These are phyloP conservation scores for Ophiognomonia clavigignenti-juglandacearum DNA, from an alignment of 2,329 filamentous ascomycete species.

Conservation along the genomic window DNA sequence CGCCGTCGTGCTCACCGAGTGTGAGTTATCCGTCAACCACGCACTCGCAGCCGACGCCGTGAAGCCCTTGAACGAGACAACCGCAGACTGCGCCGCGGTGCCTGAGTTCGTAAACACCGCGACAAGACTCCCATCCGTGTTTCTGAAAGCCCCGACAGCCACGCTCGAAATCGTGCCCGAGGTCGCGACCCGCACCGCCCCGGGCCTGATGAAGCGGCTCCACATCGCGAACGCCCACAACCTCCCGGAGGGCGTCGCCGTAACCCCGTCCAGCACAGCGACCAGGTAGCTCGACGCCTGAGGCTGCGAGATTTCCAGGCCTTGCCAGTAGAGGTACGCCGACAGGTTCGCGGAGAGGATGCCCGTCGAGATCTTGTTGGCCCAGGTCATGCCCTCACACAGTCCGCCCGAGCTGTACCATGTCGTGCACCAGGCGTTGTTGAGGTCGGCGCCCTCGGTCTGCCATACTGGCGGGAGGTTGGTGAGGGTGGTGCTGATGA, in stretches of 20 bases:
- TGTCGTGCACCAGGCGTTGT: constrained; percentile 31
- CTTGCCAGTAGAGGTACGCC: constrained; percentile 43
- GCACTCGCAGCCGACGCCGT: constrained; percentile 23
- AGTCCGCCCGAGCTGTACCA: constrained; percentile 37
- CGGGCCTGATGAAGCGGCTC: constrained; percentile 26
- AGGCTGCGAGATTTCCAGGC: constrained; percentile 22
- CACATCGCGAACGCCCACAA: constrained; percentile 27
- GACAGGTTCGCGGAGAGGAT: constrained; percentile 37
- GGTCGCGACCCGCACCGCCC: constrained; percentile 22
- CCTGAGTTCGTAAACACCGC: constrained; percentile 26
- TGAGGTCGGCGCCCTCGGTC: constrained; percentile 41
- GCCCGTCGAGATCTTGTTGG: constrained; percentile 38
- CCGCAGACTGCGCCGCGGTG: constrained; percentile 22
- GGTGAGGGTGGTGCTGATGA: constrained; percentile 35
- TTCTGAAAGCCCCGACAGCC: constrained; percentile 24
- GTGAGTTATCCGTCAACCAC: constrained; percentile 32
- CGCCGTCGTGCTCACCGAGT: constrained; percentile 19
- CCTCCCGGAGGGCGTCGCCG: constrained; percentile 22
- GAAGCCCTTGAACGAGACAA: constrained; percentile 25
- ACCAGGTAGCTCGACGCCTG: constrained; percentile 16
- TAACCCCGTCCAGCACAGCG: constrained; percentile 17
- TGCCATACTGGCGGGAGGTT: constrained; percentile 32
- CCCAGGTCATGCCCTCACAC: constrained; percentile 43
- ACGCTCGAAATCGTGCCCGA: constrained; percentile 23
- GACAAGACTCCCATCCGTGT: constrained; percentile 27